Evolutionary conservation across 2,329 filamentous ascomycete genomes (phyloP), one percentile per base, ranked within the genome.

Genomic region (Didymella pinodella): DNA sequence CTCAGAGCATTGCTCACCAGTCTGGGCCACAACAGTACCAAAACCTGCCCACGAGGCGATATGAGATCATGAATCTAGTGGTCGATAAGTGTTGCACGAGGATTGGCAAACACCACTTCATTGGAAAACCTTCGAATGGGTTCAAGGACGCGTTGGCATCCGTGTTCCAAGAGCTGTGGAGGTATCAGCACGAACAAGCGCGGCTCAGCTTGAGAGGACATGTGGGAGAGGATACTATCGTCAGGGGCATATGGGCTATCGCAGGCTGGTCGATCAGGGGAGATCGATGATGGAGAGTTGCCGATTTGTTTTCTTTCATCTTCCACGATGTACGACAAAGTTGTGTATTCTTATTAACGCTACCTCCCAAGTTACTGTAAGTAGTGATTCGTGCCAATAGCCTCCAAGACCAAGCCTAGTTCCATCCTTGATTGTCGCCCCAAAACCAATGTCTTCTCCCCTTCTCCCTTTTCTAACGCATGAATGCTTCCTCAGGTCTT

Each of bases 171-270:
- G 72, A 75, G 56, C 40, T 76, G 22, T 53, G 64, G 41, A 28
- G 67, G 40, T 63, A 66, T 38, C 72, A 75, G 43, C 10, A 66
- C 7, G 64, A 68, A 25, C 65, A 67, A 49, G 57, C 63, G 10
- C 65, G 63, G 29, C 53, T 68, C 26, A 75, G 71, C 43, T 49
- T 76, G 54, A 65, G 70, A 28, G 72, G 70, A 2, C 61, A 65
- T 43, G 62, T 64, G 2, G 64, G 65, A 2, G 72, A 76, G 44
- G 69, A 71, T 7, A 22, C 29, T 11, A 50, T 75, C 8, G 69
- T 68, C 3, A 84, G 68, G 57, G 85, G 84, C 0, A 78, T 84
- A 20, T 85, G 64, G 31, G 82, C 80, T 1, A 47, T 61, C 8
- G 43, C 57, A 7, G 26, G n/a, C 4, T 60, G 57, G 57, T 38